A percentile compares a stretch with the other conserved stretches of the same genome.
Evolutionary conservation across 176 grass and related monocot species (phyloP).

Genomic region (Bothriochloa decipiens): DNA sequence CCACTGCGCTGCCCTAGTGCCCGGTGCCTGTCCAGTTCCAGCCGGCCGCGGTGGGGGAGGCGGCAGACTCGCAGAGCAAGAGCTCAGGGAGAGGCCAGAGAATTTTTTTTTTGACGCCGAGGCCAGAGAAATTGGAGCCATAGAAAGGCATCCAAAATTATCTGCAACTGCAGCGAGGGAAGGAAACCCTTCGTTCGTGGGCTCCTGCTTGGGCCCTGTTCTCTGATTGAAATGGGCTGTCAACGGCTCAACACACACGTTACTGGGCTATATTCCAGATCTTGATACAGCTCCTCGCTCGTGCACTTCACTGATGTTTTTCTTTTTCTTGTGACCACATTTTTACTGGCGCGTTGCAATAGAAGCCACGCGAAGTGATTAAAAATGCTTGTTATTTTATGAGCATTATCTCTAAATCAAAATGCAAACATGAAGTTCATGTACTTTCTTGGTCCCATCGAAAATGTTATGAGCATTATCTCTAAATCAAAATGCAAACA

Average conservation of each 20-base stretch:
- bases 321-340: too few relatives aligned
- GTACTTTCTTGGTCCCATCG: too few relatives aligned
- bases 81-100: background rate
- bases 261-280: background rate
- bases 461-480: too few relatives aligned
- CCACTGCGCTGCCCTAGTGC: background rate
- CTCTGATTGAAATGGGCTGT: background rate
- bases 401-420: too few relatives aligned
- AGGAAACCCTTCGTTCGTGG: background rate
- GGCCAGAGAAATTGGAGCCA: constrained; percentile 31
- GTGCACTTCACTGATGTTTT: background rate
- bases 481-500: too few relatives aligned
- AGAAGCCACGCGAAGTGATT: too few relatives aligned
- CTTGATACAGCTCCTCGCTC: background rate
- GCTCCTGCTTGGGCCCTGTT: background rate
- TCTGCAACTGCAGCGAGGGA: background rate
- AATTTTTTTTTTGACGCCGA: too few relatives aligned
- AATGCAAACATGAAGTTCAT: too few relatives aligned
- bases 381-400: too few relatives aligned
- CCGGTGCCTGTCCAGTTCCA: constrained; percentile 1
- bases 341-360: too few relatives aligned
- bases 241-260: background rate
- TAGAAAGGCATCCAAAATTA: constrained; percentile 49
- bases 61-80: background rate
- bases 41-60: constrained; percentile 9